Percentiles rank a stretch among this genome's conserved stretches.
Evolutionary conservation across 495 filamentous ascomycete species (phyloP).

Genomic region (Chaetomium fimeti): DNA sequence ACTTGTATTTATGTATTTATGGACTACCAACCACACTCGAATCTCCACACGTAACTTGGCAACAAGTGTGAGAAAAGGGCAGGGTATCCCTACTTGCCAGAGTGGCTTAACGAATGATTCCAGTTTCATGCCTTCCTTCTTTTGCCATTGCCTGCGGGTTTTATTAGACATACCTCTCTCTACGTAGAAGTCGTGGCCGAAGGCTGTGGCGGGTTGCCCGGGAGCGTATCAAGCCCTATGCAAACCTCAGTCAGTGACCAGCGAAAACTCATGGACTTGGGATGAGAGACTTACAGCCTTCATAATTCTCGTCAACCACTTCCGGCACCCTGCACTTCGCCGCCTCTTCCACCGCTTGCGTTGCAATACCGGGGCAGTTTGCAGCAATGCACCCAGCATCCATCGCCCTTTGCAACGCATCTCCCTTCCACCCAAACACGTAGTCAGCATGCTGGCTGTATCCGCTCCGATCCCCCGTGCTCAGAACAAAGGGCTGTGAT

Average conservation of each 20-base stretch:
- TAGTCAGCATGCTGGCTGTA: slow-evolving; percentile 37
- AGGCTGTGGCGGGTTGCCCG: background rate
- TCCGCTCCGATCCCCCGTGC: slow-evolving; percentile 38
- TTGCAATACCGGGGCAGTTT: slow-evolving; percentile 31
- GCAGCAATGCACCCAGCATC: slow-evolving; percentile 35
- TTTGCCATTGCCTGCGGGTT: background rate
- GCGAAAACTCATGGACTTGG: background rate
- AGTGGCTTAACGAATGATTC: too few relatives aligned
- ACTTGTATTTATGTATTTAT: too few relatives aligned
- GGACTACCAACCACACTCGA: too few relatives aligned
- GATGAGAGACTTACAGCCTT: slow-evolving; percentile 30
- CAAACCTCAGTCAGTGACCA: background rate
- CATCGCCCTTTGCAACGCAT: slow-evolving; percentile 36
- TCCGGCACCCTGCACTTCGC: slow-evolving; percentile 33
- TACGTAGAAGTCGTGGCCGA: background rate
- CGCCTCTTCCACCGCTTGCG: slow-evolving; percentile 35
- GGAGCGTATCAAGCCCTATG: background rate
- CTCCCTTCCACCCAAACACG: slow-evolving; percentile 36
- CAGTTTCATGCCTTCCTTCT: too few relatives aligned
- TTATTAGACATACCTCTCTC: background rate
- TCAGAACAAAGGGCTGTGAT: slow-evolving; percentile 45
- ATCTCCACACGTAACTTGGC: too few relatives aligned
- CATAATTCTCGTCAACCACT: slow-evolving; percentile 34
- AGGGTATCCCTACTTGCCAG: too few relatives aligned
- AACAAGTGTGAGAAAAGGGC: too few relatives aligned